These are phyloP conservation scores for Penicillium sp. DNA, from an alignment of 2,329 filamentous ascomycete species.

Conservation along the genomic window DNA sequence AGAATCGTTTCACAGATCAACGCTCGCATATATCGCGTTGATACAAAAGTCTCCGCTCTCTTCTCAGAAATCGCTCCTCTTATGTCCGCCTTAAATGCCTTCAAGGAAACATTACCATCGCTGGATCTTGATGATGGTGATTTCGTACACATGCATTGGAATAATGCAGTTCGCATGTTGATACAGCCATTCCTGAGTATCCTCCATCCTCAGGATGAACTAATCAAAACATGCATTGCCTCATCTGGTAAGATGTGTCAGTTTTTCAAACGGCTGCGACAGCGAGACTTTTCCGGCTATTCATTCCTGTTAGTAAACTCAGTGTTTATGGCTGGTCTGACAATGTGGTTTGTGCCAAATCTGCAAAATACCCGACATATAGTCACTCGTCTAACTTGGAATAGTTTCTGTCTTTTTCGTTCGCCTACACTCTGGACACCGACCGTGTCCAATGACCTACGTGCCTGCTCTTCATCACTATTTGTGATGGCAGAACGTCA, in stretches of 20 bases:
- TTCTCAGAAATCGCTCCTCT: conserved; percentile 16
- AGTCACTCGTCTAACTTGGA: neutral
- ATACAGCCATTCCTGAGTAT: conserved; percentile 24
- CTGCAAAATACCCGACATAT: no score
- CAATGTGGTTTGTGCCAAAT: conserved; percentile 16
- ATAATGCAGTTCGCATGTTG: conserved; percentile 21
- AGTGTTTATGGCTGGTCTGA: conserved; percentile 14
- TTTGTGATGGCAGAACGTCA: conserved; percentile 29
- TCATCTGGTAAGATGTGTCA: conserved; percentile 27
- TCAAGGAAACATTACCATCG: conserved; percentile 9
- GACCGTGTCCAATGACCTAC: conserved; percentile 24
- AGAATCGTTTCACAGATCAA: conserved; percentile 24
- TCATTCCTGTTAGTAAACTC: conserved; percentile 16
- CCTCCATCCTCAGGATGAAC: conserved; percentile 11
- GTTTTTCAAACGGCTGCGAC: conserved; percentile 21
- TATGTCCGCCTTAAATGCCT: conserved; percentile 16
- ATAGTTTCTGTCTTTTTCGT: conserved; percentile 26
- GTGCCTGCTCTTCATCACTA: conserved; percentile 24
- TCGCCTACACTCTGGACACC: conserved; percentile 23
- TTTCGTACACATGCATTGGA: conserved; percentile 30
- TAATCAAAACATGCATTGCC: conserved; percentile 15
- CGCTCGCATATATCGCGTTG: conserved; percentile 21
- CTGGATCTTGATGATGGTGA: conserved; percentile 19
- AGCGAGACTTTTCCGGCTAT: conserved; percentile 8
- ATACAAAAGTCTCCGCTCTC: conserved; percentile 2